Conservation (phyloP, 345 rosid genomes). For the Carallia brachiata region DNA sequence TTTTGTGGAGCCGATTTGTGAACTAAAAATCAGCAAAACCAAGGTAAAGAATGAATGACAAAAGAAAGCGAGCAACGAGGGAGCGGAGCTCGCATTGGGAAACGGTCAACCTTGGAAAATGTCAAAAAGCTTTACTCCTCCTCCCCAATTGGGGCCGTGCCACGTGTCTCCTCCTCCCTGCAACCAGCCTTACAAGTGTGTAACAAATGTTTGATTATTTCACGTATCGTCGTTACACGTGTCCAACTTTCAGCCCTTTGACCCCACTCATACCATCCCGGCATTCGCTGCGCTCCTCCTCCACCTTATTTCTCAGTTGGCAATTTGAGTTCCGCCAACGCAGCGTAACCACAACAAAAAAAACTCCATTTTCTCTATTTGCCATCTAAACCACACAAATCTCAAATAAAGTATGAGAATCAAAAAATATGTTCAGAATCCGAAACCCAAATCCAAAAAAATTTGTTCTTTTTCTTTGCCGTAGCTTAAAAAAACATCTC, state of each 20-base stretch:
- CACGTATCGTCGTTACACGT: constrained; percentile 11
- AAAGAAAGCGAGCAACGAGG: background rate
- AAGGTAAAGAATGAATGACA: too few relatives aligned
- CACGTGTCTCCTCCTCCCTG: background rate
- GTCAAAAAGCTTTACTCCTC: constrained; percentile 6
- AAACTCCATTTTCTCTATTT: too few relatives aligned
- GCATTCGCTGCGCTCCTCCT: too few relatives aligned
- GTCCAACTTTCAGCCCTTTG: constrained; percentile 2
- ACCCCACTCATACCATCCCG: constrained; percentile 11
- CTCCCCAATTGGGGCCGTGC: background rate
- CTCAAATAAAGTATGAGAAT: background rate
- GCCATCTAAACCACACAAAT: background rate
- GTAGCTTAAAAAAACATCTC: too few relatives aligned
- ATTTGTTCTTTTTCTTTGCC: too few relatives aligned
- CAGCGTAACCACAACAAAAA: background rate
- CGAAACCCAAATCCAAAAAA: too few relatives aligned
- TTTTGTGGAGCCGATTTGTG: too few relatives aligned
- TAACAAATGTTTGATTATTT: background rate
- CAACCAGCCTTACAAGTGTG: background rate
- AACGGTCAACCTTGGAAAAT: constrained; percentile 53
- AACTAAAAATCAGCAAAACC: too few relatives aligned
- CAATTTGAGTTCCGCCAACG: too few relatives aligned
- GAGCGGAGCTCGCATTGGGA: constrained; percentile 50
- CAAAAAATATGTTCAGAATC: background rate
- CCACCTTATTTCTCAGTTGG: background rate